phyloP scores from a whole-genome alignment of 805 yeast species.

The Sugiyamaella marilandica region DNA sequence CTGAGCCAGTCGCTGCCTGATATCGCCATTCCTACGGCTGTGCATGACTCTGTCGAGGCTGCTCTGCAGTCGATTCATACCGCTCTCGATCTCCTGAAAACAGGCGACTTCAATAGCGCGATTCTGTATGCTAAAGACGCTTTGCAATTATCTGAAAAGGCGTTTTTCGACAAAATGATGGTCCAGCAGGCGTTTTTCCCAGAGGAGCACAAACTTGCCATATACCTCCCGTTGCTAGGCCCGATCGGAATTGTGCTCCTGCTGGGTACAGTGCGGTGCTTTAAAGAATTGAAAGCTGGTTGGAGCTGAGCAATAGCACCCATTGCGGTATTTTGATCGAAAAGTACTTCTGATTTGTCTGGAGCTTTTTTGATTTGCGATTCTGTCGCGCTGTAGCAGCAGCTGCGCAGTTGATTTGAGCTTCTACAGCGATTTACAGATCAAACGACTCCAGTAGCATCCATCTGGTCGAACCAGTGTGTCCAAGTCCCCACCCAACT shows the following conservation, averaged over 20 bases:
- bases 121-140: conserved; percentile 48
- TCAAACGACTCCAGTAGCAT: too few relatives aligned
- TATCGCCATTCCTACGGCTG: conserved; percentile 78
- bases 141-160: conserved; percentile 56
- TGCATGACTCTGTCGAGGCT: conserved; percentile 50
- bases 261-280: conserved; percentile 28
- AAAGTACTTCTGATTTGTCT: neutral
- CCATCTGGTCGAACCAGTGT: too few relatives aligned
- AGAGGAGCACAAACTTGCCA: conserved; percentile 91
- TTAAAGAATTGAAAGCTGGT: conserved; percentile 20
- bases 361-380: neutral
- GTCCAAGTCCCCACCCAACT: too few relatives aligned
- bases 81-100: conserved; percentile 34
- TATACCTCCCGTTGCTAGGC: conserved; percentile 84
- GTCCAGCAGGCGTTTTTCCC: conserved; percentile 94
- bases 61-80: conserved; percentile 43
- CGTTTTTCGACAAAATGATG: conserved; percentile 93
- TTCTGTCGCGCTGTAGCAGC: too few relatives aligned
- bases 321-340: neutral
- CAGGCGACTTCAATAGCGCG: conserved; percentile 37
- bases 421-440: too few relatives aligned
- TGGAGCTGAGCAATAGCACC: neutral
- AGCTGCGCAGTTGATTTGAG: too few relatives aligned
- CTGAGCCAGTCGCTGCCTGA: conserved; percentile 64
- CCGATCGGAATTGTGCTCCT: conserved; percentile 66